phyloP scores from a whole-genome alignment of 768 basidiomycete species.

The Suillus americanus region DNA sequence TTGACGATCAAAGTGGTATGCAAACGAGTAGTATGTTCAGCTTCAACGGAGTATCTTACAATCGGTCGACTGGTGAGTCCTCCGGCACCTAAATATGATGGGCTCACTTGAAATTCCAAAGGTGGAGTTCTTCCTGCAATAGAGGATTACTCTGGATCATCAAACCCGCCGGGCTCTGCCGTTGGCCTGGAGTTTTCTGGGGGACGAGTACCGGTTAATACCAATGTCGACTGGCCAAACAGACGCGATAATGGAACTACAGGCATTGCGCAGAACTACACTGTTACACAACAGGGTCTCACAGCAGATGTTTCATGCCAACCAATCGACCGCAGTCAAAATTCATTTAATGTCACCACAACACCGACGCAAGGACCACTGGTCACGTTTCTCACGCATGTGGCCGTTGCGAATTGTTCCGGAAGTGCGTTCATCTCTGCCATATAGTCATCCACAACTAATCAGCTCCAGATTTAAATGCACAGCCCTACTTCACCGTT shows the following conservation, averaged over 20 bases:
- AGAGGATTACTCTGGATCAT: neutral
- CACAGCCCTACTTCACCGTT: neutral
- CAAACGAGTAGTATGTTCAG: neutral
- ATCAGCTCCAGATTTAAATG: neutral
- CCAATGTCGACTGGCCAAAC: neutral
- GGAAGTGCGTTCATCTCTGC: slow-evolving; percentile 1
- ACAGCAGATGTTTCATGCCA: slow-evolving; percentile 16
- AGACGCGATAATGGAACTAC: neutral
- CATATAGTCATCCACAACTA: neutral
- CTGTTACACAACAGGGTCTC: slow-evolving; percentile 18
- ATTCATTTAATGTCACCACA: neutral
- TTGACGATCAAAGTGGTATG: neutral
- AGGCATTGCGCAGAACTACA: slow-evolving; percentile 5
- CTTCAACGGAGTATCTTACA: slow-evolving; percentile 2
- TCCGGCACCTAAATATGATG: neutral
- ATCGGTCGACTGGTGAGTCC: neutral
- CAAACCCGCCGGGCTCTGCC: neutral
- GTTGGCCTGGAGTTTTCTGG: neutral
- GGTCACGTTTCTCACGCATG: too few species aligned
- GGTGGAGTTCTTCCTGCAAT: neutral
- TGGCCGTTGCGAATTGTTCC: too few species aligned
- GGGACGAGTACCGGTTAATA: neutral
- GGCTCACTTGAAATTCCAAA: neutral
- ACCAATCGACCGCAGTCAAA: neutral
- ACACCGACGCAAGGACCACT: neutral